Percentiles rank a stretch among this genome's conserved stretches.
Evolutionary conservation across 1,139 yeast species (phyloP).

Genomic region (Sugiyamaella novakii): DNA sequence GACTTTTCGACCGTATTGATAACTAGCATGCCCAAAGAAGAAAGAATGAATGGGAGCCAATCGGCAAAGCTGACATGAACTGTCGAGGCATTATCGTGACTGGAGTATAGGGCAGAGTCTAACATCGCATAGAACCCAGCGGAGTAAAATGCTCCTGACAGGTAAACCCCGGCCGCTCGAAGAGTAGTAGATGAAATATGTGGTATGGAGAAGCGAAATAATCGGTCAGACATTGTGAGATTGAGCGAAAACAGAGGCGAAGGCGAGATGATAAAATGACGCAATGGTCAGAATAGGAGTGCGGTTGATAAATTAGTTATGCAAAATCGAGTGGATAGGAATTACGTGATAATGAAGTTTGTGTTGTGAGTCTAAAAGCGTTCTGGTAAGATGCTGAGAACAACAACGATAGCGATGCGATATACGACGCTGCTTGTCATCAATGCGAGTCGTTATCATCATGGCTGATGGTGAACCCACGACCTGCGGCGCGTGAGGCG

Average conservation of each 20-base stretch:
- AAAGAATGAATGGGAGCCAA: constrained; percentile 92
- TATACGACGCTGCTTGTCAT: no score
- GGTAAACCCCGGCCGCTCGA: constrained; percentile 72
- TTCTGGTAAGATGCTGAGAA: no score
- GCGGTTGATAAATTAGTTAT: not conserved
- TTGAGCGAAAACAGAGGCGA: not conserved
- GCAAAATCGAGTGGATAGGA: not conserved
- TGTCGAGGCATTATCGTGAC: constrained; percentile 78
- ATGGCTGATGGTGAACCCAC: no score
- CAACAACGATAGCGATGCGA: no score
- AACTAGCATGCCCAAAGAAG: constrained; percentile 86
- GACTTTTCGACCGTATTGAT: constrained; percentile 90
- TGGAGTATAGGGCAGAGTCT: constrained; percentile 86
- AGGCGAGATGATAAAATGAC: no score
- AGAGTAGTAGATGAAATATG: constrained; percentile 59
- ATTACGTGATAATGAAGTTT: not conserved
- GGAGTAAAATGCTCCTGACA: constrained; percentile 77
- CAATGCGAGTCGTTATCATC: no score
- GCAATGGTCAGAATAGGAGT: no score
- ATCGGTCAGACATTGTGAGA: constrained; percentile 23
- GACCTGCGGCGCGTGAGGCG: not conserved
- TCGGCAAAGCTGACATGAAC: constrained; percentile 92
- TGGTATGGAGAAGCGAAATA: constrained; percentile 34
- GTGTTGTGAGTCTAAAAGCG: no score
- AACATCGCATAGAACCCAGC: constrained; percentile 87